Conservation (phyloP, 2,329 filamentous ascomycete species). For the Cytospora piceae region DNA sequence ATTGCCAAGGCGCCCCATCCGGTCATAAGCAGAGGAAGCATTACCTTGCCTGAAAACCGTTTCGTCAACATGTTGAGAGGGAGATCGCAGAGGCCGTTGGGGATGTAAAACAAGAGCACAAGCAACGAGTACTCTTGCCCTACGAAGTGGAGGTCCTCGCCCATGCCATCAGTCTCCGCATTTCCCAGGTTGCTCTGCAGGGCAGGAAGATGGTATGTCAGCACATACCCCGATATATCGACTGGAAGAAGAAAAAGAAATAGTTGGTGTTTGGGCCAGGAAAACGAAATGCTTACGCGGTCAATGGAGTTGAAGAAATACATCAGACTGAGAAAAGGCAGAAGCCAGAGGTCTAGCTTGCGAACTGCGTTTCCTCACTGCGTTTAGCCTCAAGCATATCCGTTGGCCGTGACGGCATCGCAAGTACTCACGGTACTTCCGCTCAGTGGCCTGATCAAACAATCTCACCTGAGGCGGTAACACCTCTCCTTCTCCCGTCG, state of each 20-base stretch:
- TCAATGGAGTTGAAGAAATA: conserved; percentile 34
- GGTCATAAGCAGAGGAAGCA: conserved; percentile 47
- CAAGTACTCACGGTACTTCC: conserved; percentile 6
- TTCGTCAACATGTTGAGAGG: conserved; percentile 54
- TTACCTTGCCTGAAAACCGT: conserved; percentile 42
- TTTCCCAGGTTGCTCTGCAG: conserved; percentile 49
- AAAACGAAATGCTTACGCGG: not conserved
- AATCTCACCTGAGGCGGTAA: not conserved
- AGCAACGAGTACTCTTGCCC: conserved; percentile 49
- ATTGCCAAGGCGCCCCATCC: conserved; percentile 53
- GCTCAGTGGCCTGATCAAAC: conserved; percentile 1
- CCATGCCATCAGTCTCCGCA: conserved; percentile 51
- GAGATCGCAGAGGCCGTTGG: conserved; percentile 53
- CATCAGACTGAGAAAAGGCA: conserved; percentile 48
- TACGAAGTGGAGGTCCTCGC: conserved; percentile 44
- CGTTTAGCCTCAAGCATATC: not conserved
- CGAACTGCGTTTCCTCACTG: conserved; percentile 18
- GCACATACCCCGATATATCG: conserved; percentile 34
- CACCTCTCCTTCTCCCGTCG: conserved; percentile 7
- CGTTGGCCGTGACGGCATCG: not conserved
- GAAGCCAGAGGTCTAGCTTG: conserved; percentile 48
- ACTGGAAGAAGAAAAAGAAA: not conserved
- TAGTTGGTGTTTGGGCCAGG: not conserved
- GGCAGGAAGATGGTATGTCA: conserved; percentile 21
- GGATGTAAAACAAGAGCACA: conserved; percentile 55